Conservation (phyloP, 768 basidiomycete genomes). For the Podaxis sp. region DNA sequence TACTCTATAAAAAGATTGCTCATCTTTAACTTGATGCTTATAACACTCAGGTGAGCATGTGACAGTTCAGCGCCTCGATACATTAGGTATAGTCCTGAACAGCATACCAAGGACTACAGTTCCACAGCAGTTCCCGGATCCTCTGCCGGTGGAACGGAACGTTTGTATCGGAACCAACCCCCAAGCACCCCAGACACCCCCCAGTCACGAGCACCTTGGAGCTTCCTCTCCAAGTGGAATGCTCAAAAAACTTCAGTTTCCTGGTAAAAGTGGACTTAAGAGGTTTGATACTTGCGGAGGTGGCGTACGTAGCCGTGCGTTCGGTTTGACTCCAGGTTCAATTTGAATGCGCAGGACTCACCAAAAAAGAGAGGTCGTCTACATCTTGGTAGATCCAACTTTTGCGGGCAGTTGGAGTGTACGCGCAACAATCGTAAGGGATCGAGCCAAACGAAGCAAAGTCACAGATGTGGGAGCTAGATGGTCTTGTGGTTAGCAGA, state of each 20-base stretch:
- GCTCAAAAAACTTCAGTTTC: constrained; percentile 44
- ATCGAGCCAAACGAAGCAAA: constrained; percentile 52
- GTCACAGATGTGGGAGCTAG: constrained; percentile 66
- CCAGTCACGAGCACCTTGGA: constrained; percentile 64
- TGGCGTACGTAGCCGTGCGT: constrained; percentile 78
- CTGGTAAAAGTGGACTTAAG: constrained; percentile 63
- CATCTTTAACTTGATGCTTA: too few species aligned
- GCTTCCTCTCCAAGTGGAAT: constrained; percentile 37
- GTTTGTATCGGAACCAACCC: constrained; percentile 44
- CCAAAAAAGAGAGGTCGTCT: constrained; percentile 29
- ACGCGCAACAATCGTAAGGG: constrained; percentile 51
- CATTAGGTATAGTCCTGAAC: too few species aligned
- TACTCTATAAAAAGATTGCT: too few species aligned
- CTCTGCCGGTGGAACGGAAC: constrained; percentile 16
- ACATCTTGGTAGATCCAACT: constrained; percentile 44
- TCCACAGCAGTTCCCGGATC: neutral
- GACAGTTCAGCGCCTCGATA: too few species aligned
- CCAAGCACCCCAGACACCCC: constrained; percentile 70
- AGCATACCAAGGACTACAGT: neutral
- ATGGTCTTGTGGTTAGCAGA: constrained; percentile 55
- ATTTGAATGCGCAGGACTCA: constrained; percentile 4
- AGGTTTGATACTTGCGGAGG: constrained; percentile 89
- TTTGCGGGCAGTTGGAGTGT: constrained; percentile 43
- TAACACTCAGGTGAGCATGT: too few species aligned
- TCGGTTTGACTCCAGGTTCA: constrained; percentile 24